Evolutionary conservation across 306 rosid genomes (phyloP), one percentile per base, ranked within the genome.

Genomic region (barrel medic (Medicago truncatula)): DNA sequence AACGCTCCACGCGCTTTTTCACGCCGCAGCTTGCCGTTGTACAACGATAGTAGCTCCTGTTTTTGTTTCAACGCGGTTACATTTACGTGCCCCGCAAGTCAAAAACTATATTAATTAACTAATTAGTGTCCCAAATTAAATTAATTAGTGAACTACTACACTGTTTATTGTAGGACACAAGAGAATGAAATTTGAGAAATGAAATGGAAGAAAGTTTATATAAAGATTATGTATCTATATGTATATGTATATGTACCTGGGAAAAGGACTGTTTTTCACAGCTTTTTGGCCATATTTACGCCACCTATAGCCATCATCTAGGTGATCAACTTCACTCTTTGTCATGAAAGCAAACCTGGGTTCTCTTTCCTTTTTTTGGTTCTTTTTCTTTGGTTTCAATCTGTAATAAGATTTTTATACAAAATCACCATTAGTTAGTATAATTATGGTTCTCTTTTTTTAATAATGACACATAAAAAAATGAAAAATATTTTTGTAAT

Each of bases 231-330:
- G 1, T 49, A 15, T 18, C 12, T 13, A 16, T n/a, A n/a, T n/a
- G n/a, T n/a, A n/a, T n/a, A n/a, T 14, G 5, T 49, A 15, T 18
- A 12, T 13, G 13, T 43, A 89, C 95, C 95, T 89, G 53, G 95
- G 95, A 68, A 74, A 89, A 58, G 97, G 97, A 80, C 91, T 89
- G 53, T 91, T 86, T 73, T 88, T 91, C 39, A 91, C 93, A 41
- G 89, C 88, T 69, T 91, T 91, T 60, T 89, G 97, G 1, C 97
- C 94, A 46, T 91, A 91, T 71, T 91, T 91, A 17, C 97, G 88
- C 97, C 97, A 91, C 59, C 89, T 77, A 31, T 83, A 91, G 1
- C 97, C 97, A 76, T 91, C 97, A 58, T 91, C 97, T 11, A 91
- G 83, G 65, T 89, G 87, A 82, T 89, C 95, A 13, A 83, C 80